Base-by-base conservation (phyloP, 148 eudicot genomes). In the Fagopyrum homotropicum region DNA sequence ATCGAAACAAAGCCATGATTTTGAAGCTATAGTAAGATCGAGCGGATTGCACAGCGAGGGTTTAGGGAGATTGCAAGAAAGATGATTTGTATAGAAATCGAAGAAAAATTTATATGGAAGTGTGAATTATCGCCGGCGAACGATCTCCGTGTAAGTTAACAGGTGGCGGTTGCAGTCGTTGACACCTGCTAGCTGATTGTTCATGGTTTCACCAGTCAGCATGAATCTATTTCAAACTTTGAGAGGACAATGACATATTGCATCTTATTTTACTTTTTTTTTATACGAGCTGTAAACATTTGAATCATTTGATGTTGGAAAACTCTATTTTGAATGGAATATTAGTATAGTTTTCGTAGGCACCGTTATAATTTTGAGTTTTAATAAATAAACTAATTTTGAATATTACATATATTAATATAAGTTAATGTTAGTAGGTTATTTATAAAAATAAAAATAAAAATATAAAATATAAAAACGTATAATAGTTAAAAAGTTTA, bases 1-100 rank as follows among this genome's bases (percentile, higher is more conserved):
- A 46, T 66, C 71, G 71, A 22, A 43, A 40, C 47, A n/a, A 66
- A 35, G 71, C 46, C 71, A 66, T 63, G 45, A 12, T 66, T 60
- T 9, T 8, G 12, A 11, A 60, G 43, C 40, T 35, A 2, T 35
- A 35, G 40, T 22, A 26, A 60, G 71, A 66, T 66, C 47, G 71
- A 43, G 15, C 30, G 46, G 47, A n/a, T 35, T 66, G 47, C 43
- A 35, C 47, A 30, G 16, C 69, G 45, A 9, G 14, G 26, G 69
- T 11, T 57, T 30, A 22, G 44, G 47, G 71, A 66, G 71, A 63
- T 63, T 29, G 29, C 19, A 17, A 19, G 9, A 4, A 12, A 7
- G 56, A n/a, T 12, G 59, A 12, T 1, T 3, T 54, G 59, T 54
- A 6, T n/a, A 54, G 59, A 6, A 54, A 16, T 19, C 17, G 40